Evolutionary conservation across 768 basidiomycete genomes (phyloP), one percentile per base, ranked within the genome.

Genomic region (Infundibulicybe gibba): DNA sequence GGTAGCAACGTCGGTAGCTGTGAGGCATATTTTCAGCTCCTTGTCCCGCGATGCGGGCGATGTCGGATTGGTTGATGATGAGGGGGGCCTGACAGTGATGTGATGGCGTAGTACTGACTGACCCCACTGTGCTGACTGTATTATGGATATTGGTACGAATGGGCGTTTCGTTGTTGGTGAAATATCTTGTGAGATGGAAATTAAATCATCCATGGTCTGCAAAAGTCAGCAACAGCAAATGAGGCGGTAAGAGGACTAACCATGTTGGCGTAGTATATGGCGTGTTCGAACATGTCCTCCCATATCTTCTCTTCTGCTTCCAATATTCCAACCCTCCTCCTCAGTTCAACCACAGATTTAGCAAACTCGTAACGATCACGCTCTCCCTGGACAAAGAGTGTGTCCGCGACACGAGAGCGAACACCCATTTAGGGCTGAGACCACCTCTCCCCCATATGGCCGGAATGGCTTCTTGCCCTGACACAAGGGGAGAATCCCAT

Each of bases 221-320:
- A 40, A 51, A 32, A 35, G 35, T 19, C n/a, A 5, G 15, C 35
- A 32, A 20, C 8, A 14, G 15, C n/a, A 20, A 11, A 19, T 21
- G 32, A 25, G 33, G 43, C 32, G 11, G 16, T 32, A 5, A 43
- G n/a, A 6, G 31, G 21, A 64, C 74, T 41, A 50, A 90, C 91
- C 87, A 95, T 88, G 59, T 94, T 90, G 4, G 77, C 68, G 61
- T 94, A 95, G 63, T 92, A 86, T 5, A 95, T 90, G 9, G 87
- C 87, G 19, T 79, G 67, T 35, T 74, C 65, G 58, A 97, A 95
- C 58, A 94, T 72, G 40, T 63, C 72, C 14, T 66, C 70, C 79
- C 87, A 90, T 52, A 85, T 77, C 35, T 53, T 62, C 60, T 95
- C 92, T 58, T 93, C 90, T 0, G 73, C 74, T 5, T 74, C 69